phyloP scores from a whole-genome alignment of 371 early-diverging fungal species.

The Sanchytrium tribonematis region DNA sequence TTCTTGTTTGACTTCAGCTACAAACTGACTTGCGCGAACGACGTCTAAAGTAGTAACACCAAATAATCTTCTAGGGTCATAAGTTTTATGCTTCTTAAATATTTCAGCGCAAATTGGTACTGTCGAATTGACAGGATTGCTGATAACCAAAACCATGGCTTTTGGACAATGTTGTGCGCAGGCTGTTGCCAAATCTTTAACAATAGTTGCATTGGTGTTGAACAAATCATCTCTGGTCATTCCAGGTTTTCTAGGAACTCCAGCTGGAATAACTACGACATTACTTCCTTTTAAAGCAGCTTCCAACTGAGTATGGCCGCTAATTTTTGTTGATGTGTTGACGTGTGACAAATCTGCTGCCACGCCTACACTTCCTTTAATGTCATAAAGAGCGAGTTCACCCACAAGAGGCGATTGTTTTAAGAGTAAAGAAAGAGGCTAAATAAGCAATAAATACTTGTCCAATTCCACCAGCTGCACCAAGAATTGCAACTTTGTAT shows the following conservation, averaged over 20 bases:
- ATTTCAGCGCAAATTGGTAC: conserved; percentile 94
- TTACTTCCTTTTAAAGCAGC: conserved; percentile 56
- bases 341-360: conserved; percentile 92
- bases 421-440: conserved; percentile 54
- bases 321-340: conserved; percentile 58
- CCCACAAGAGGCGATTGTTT: conserved; percentile 49
- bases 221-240: conserved; percentile 97
- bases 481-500: conserved; percentile 3
- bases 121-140: conserved; percentile 98
- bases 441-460: too few species aligned
- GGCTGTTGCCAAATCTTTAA: conserved; percentile 50
- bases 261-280: conserved; percentile 90
- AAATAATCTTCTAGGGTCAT: conserved; percentile 31
- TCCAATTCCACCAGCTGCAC: conserved; percentile 55
- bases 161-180: conserved; percentile 69
- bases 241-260: conserved; percentile 96
- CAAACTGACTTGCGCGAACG: conserved; percentile 88
- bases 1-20: conserved; percentile 11
- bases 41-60: conserved; percentile 96
- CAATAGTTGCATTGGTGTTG: conserved; percentile 88
- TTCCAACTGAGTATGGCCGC: conserved; percentile 51
- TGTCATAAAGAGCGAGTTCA: conserved; percentile 72
- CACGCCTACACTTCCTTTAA: conserved; percentile 64
- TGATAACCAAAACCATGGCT: conserved; percentile 81
- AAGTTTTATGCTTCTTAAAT: conserved; percentile 65